Evolutionary conservation across 2,329 filamentous ascomycete species (phyloP).

Genomic region (Cyclaneusma minus): DNA sequence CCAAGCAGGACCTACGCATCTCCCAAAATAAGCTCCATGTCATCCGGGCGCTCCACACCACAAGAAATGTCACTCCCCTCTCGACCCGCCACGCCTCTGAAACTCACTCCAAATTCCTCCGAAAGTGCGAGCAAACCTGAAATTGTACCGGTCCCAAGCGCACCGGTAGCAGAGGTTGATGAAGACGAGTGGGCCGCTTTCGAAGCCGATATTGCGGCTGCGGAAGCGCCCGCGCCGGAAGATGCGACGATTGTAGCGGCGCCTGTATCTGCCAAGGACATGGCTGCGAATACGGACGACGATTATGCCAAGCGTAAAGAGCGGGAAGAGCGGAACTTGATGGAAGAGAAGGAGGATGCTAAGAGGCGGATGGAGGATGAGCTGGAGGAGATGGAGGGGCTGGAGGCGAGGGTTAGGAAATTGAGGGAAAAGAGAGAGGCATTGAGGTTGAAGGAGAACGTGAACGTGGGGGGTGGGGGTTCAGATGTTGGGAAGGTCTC

Average conservation of each 20-base stretch:
- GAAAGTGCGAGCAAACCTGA: constrained; percentile 1
- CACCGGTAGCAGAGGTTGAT: constrained; percentile 30
- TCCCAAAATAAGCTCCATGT: too few species aligned
- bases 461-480: constrained; percentile 9
- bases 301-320: constrained; percentile 30
- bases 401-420: constrained; percentile 54
- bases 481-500: constrained; percentile 13
- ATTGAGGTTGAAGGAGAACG: constrained; percentile 29
- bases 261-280: constrained; percentile 47
- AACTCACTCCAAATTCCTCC: constrained; percentile 23
- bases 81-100: constrained; percentile 41
- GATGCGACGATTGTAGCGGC: constrained; percentile 53
- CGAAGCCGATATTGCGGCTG: constrained; percentile 58
- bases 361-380: constrained; percentile 58
- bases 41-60: background rate
- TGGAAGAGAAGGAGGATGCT: constrained; percentile 63
- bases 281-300: constrained; percentile 36
- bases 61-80: constrained; percentile 47
- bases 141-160: constrained; percentile 2
- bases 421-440: constrained; percentile 59
- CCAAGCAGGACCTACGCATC: constrained; percentile 14
- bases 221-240: constrained; percentile 18
- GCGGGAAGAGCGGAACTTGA: constrained; percentile 36
- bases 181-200: constrained; percentile 81
- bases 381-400: constrained; percentile 68